phyloP scores from a whole-genome alignment of 331 rosid genomes.

The Arachis monticola region DNA sequence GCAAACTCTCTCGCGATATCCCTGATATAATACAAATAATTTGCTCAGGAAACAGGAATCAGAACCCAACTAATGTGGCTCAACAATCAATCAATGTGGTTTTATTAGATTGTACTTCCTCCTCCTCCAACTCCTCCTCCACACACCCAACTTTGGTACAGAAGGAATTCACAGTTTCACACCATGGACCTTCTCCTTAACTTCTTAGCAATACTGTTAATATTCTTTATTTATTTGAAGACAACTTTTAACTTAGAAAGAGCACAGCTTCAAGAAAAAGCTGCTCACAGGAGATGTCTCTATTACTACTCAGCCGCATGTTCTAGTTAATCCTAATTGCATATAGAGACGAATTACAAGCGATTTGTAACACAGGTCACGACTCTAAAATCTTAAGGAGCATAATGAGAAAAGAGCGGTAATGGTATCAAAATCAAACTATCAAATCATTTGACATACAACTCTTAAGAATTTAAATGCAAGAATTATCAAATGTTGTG shows the following conservation, averaged over 20 bases:
- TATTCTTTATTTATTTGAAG: slow-evolving; percentile 13
- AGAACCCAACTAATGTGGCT: background rate
- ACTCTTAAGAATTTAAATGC: background rate
- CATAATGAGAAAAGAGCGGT: background rate
- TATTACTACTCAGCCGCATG: slow-evolving; percentile 7
- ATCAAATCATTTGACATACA: slow-evolving; percentile 17
- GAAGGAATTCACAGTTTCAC: slow-evolving; percentile 16
- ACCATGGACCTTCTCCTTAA: background rate
- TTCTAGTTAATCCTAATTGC: slow-evolving; percentile 25
- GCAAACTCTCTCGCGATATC: slow-evolving; percentile 76
- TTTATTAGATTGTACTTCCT: background rate
- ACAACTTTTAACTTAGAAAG: slow-evolving; percentile 1
- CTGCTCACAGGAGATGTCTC: slow-evolving; percentile 6
- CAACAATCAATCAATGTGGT: background rate
- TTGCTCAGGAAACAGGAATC: slow-evolving; percentile 7
- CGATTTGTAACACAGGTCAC: background rate
- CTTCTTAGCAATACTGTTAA: background rate
- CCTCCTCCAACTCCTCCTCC: background rate
- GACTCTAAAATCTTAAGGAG: slow-evolving; percentile 9
- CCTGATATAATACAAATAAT: slow-evolving; percentile 49
- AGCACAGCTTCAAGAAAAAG: background rate
- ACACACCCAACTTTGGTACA: background rate
- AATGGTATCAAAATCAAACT: slow-evolving; percentile 19
- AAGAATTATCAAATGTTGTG: no score
- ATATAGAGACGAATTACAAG: background rate